Evolutionary conservation across 345 rosid genomes (phyloP), one percentile per base, ranked within the genome.

Genomic region (Lagerstroemia speciosa): DNA sequence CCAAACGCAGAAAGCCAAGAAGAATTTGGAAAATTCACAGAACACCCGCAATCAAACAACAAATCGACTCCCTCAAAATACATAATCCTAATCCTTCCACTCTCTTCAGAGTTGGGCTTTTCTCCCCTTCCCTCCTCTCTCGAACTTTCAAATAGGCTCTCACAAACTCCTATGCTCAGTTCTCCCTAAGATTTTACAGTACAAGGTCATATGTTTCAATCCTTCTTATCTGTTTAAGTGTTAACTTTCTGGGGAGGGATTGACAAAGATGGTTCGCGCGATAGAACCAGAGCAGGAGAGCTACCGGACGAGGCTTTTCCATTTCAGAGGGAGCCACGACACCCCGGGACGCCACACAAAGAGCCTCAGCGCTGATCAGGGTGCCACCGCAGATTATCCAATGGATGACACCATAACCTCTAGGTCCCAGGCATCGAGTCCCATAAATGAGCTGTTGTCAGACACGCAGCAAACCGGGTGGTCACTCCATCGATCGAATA

Each of bases 231-330:
- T 30, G 16, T 55, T 55, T 0, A 9, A n/a, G 31, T 26, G 61
- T 55, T n/a, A 26, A 55, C 61, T 55, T 55, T 24, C 29, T 26
- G 9, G 34, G 17, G 33, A 16, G 34, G 63, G 63, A 29, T 57
- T 27, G 20, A 20, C 14, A 10, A 55, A 65, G 69, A 89, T 88
- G 94, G 94, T 83, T 72, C 80, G 82, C 36, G 83, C 89, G 19
- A 60, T 79, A 6, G 92, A 87, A 36, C 93, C 86, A 77, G 93
- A 88, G 73, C 85, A 85, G 64, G 84, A 86, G 62, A 82, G 46
- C 66, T 66, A 67, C 10, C 79, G 71, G 83, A 81, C 90, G 62
- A 87, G 85, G 68, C 72, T 82, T 80, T 83, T 78, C 71, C 73
- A 83, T 81, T 87, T 87, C 78, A 78, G 71, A 69, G 93, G 87